Percentiles rank a stretch among this genome's conserved stretches.
Evolutionary conservation across 1,139 yeast genomes (phyloP).

Genomic region (Diutina pseudorugosa): DNA sequence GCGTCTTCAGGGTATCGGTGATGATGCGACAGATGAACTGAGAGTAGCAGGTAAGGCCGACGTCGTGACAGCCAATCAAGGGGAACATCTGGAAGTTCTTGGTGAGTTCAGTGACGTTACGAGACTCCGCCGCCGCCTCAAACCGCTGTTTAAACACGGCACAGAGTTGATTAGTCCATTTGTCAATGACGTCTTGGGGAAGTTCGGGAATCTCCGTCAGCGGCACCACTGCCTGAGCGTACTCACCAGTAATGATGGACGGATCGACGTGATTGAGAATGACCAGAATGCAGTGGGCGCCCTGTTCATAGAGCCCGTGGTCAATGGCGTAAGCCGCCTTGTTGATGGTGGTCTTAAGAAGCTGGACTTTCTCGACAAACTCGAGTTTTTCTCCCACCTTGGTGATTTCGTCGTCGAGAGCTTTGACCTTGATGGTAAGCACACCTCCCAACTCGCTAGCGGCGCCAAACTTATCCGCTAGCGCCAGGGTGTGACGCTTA

Average conservation of each 20-base stretch:
- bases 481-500: constrained; percentile 28
- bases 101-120: constrained; percentile 61
- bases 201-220: constrained; percentile 78
- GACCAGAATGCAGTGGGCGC: constrained; percentile 50
- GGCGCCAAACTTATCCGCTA: constrained; percentile 38
- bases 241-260: constrained; percentile 44
- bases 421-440: constrained; percentile 57
- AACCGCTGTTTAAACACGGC: constrained; percentile 50
- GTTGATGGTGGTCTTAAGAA: constrained; percentile 48
- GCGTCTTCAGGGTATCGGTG: constrained; percentile 59
- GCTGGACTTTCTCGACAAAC: constrained; percentile 56
- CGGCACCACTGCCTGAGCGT: constrained; percentile 80
- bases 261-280: constrained; percentile 42
- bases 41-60: constrained; percentile 74
- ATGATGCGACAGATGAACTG: constrained; percentile 78
- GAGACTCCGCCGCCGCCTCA: constrained; percentile 51
- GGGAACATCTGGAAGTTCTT: constrained; percentile 82
- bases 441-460: constrained; percentile 58
- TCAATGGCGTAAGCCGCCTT: constrained; percentile 63
- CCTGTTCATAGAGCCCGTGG: constrained; percentile 55
- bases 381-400: constrained; percentile 53
- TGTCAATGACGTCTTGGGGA: constrained; percentile 45
- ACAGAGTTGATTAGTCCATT: constrained; percentile 50
- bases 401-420: constrained; percentile 59
- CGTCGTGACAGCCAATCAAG: constrained; percentile 55